Evolutionary conservation across 805 yeast species (phyloP), one percentile per base, ranked within the genome.

Genomic region (Suhomyces pyralidae): DNA sequence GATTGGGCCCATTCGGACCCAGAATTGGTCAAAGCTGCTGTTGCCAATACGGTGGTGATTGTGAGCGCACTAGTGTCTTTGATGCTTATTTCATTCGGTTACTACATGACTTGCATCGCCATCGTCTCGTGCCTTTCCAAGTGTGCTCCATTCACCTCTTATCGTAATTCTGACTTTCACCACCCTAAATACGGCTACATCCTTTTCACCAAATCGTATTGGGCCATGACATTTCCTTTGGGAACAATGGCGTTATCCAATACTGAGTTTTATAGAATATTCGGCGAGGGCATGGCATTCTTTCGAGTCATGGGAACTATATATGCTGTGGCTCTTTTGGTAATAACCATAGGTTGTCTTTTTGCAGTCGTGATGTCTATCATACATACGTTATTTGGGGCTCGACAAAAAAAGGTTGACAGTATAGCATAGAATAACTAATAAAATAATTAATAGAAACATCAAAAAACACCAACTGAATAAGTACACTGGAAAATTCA

Each of bases 151-250:
- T 72, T 75, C 51, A 64, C 76, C 10, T 56, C 55, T 28, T 61
- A 61, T 19, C 67, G 67, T 12, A 69, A 69, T 58, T 50, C 58
- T 0, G 40, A 45, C 4, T 57, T 55, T 40, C 51, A 65, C 7
- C 66, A 64, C 54, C 51, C 56, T 28, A 44, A 36, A 30, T 48
- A 58, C 38, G 70, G 65, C 19, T 53, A 61, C 38, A 56, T 66
- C 36, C 50, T 45, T 47, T 66, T 64, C 49, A 60, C 54, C 47
- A 56, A 58, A 14, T 61, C 63, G 1, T 66, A 62, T 82, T 88
- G 97, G 97, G 84, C 91, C 15, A 81, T 88, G 75, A 88, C 97
- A 57, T 91, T 91, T 84, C 97, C 97, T 3, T 61, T 90, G 60
- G 97, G 97, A 2, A 89, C 71, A 7, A 55, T 88, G 85, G 75